phyloP scores from a whole-genome alignment of 1,284 basidiomycete species.

The Cryptococcus maquisensis region DNA sequence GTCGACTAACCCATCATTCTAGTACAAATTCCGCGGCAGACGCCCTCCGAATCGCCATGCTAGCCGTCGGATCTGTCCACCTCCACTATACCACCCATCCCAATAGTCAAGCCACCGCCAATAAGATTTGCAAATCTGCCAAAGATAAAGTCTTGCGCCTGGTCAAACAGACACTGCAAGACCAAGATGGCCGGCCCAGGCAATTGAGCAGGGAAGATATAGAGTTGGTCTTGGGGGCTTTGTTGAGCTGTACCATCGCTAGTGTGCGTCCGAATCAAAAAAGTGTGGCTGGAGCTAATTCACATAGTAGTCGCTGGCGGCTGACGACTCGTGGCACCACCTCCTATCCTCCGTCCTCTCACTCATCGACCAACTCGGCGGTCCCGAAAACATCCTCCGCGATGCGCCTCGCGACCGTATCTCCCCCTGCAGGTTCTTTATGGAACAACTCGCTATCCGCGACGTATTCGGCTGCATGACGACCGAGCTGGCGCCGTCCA shows the following conservation, averaged over 20 bases:
- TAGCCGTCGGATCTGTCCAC: conserved; percentile 42
- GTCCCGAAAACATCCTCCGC: conserved; percentile 35
- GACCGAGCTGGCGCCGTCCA: conserved; percentile 38
- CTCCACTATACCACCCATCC: conserved; percentile 35
- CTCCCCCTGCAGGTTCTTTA: conserved; percentile 39
- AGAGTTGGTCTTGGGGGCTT: conserved; percentile 39
- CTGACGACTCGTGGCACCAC: conserved; percentile 45
- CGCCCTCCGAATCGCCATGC: conserved; percentile 39
- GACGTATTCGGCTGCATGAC: conserved; percentile 48
- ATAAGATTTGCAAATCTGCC: conserved; percentile 30
- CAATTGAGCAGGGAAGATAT: conserved; percentile 31
- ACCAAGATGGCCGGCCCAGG: conserved; percentile 24
- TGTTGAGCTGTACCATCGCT: conserved; percentile 42
- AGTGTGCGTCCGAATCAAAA: conserved; percentile 28
- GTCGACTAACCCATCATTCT: not conserved
- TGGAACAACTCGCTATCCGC: conserved; percentile 44
- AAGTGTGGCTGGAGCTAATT: not conserved
- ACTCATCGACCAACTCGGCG: conserved; percentile 41
- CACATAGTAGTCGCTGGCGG: conserved; percentile 30
- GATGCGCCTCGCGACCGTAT: conserved; percentile 31
- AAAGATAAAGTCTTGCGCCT: conserved; percentile 29
- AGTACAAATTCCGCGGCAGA: conserved; percentile 29
- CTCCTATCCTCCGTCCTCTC: conserved; percentile 37
- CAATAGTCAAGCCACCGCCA: conserved; percentile 31
- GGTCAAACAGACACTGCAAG: conserved; percentile 24